Evolutionary conservation across 2,329 filamentous ascomycete genomes (phyloP), one percentile per base, ranked within the genome.

Genomic region (Claviceps sp.): DNA sequence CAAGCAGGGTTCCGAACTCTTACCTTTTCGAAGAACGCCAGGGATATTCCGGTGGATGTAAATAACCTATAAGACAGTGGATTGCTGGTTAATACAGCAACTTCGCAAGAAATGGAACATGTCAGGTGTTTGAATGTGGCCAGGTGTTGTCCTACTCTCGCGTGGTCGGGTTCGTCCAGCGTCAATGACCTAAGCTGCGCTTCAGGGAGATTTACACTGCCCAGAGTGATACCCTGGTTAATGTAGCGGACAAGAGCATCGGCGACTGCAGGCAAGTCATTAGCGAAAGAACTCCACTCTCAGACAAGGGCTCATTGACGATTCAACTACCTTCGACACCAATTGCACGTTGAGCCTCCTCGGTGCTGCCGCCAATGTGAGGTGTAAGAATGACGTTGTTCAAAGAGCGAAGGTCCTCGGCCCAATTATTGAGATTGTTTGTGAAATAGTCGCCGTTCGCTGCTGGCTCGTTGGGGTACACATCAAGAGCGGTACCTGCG

Each of bases 41-140:
- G 93, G 93, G 22, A 97, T 82, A 71, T 98, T 98, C 70, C 85
- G 86, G 73, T 98, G 93, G 60, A 98, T 94, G 70, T 91, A 98
- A 63, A 97, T 90, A 57, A 97, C 80, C 75, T 83, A 52, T 17
- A 37, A 22, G 14, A 38, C n/a, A 41, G 40, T 7, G 22, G 5
- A 13, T 24, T 4, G 8, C 11, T 30, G 14, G 39, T 65, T 38
- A 64, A 56, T 19, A 7, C 19, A 17, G 4, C 22, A n/a, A 47
- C 11, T n/a, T 16, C 13, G 30, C 13, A 22, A 30, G 34, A 19
- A 24, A 22, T 5, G 17, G 19, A 16, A 5, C 22, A 40, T 2
- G 7, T n/a, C 16, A n/a, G 24, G 14, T 22, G 6, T 24, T 13
- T 22, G 17, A 7, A n/a, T 40, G 22, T 48, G 47, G 37, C 37